Evolutionary conservation across 768 basidiomycete species (phyloP), one percentile per base, ranked within the genome.

Genomic region (Mycena floridula): DNA sequence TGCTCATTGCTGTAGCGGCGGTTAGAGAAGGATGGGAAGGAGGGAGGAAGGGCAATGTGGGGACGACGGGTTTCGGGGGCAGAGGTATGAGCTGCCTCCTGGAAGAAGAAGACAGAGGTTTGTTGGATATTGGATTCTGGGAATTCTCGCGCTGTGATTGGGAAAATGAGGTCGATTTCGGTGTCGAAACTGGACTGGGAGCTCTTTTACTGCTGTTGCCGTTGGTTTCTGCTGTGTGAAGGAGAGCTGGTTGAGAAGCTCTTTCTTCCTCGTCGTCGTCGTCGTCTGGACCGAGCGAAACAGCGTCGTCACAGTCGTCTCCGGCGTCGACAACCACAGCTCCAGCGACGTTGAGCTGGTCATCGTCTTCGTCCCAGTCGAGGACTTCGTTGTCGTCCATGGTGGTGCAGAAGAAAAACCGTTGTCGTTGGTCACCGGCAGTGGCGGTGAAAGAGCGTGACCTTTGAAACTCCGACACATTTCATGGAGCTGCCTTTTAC

Each of bases 331-430:
- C 27, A 5, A 15, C 25, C 5, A 23, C 16, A 18, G 32, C 11
- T 18, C 39, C 18, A 7, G 23, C 27, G 38, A 23, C 43, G n/a
- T 54, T 49, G 30, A 56, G 59, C 37, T 50, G 54, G 43, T 72
- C 72, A 42, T 73, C 70, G 43, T 70, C 71, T 49, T 70, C 72
- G 54, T 68, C 69, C 86, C 86, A 89, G 65, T 89, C 86, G 30
- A 88, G 68, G 22, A 76, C 63, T 55, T 88, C 85, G 23, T 62
- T 68, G 42, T 87, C 85, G 56, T 84, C 81, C 51, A 75, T 78
- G 80, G 85, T 82, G 50, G 45, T 54, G 46, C 44, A 52, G n/a
- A n/a, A 47, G 48, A 46, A 43, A 41, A 44, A 48, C 36, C 44
- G 24, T 41, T 51, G 44, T 30, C 44, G 45, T n/a, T n/a, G n/a